These are phyloP conservation scores for Hymenoscyphus fraxineus DNA, from an alignment of 2,329 filamentous ascomycete species.

Conservation along the genomic window DNA sequence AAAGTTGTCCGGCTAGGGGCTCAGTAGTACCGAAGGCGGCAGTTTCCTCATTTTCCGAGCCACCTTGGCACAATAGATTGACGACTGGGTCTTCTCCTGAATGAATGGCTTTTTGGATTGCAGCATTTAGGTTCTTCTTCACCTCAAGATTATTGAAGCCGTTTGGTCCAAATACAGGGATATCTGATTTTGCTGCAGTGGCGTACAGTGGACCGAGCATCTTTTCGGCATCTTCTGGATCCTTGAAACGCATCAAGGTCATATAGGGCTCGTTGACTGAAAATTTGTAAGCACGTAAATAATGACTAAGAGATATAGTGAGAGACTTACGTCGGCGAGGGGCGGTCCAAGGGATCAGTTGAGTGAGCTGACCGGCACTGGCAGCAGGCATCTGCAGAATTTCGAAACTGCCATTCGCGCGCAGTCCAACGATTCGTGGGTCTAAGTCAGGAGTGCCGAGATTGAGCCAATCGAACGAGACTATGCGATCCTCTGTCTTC, in stretches of 20 bases:
- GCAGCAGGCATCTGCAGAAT: constrained; percentile 59
- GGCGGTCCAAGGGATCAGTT: constrained; percentile 57
- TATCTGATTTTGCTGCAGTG: constrained; percentile 49
- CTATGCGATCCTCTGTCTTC: constrained; percentile 52
- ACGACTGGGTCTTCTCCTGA: constrained; percentile 23
- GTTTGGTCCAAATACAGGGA: constrained; percentile 55
- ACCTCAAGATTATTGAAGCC: constrained; percentile 38
- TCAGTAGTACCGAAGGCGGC: neutral
- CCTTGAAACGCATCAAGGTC: constrained; percentile 52
- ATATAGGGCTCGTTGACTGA: constrained; percentile 51
- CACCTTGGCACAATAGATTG: constrained; percentile 16
- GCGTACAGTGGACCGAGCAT: constrained; percentile 53
- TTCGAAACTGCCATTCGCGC: constrained; percentile 58
- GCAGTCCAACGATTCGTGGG: constrained; percentile 56
- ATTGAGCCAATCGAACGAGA: constrained; percentile 66
- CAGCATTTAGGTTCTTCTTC: constrained; percentile 28
- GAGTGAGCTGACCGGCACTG: constrained; percentile 55
- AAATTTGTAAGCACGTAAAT: constrained; percentile 27
- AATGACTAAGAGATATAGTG: neutral
- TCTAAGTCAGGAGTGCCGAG: constrained; percentile 52
- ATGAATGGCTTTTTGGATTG: constrained; percentile 26
- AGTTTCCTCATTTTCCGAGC: neutral
- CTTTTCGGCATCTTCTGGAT: constrained; percentile 48
- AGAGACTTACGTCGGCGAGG: constrained; percentile 45
- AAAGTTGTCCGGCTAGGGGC: neutral